Conservation (phyloP, 1,284 basidiomycete species). For the Naganishia albida region DNA sequence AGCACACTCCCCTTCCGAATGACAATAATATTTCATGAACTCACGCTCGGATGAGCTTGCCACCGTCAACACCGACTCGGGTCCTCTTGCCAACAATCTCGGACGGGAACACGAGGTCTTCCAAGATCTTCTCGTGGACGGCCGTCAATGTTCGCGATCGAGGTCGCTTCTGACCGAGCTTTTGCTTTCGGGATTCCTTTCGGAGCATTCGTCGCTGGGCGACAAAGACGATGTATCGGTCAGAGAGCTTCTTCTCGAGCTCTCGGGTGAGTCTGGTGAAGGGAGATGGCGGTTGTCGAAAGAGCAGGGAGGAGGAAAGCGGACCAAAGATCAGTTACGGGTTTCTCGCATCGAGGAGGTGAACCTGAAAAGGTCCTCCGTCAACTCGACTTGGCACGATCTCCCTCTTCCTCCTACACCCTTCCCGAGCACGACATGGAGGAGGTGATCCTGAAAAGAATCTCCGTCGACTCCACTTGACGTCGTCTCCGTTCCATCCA, state of each 20-base stretch:
- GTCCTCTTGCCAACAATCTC: constrained; percentile 99
- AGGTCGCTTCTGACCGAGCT: constrained; percentile 84
- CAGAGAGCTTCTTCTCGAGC: constrained; percentile 99
- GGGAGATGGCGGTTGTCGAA: constrained; percentile 14
- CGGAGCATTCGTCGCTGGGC: constrained; percentile 97
- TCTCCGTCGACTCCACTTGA: constrained; percentile 51
- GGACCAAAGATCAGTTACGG: constrained; percentile 35
- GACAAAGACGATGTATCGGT: constrained; percentile 95
- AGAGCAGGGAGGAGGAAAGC: constrained; percentile 5
- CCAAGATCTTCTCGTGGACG: constrained; percentile 97
- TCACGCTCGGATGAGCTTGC: constrained; percentile 92
- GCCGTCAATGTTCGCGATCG: constrained; percentile 94
- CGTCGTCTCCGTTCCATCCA: neutral
- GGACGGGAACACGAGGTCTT: constrained; percentile 98
- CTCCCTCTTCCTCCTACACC: neutral
- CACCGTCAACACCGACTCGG: constrained; percentile 83
- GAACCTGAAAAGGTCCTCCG: constrained; percentile 29
- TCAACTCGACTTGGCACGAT: constrained; percentile 27
- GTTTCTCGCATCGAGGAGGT: constrained; percentile 35
- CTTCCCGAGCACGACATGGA: constrained; percentile 34
- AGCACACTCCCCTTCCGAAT: neutral
- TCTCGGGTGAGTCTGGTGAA: constrained; percentile 85
- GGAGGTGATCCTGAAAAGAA: constrained; percentile 55
- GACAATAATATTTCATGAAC: constrained; percentile 54
- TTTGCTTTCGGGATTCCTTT: constrained; percentile 90